These are phyloP conservation scores for Backusella tuberculispora DNA, from an alignment of 192 early-diverging fungal species.

Conservation along the genomic window DNA sequence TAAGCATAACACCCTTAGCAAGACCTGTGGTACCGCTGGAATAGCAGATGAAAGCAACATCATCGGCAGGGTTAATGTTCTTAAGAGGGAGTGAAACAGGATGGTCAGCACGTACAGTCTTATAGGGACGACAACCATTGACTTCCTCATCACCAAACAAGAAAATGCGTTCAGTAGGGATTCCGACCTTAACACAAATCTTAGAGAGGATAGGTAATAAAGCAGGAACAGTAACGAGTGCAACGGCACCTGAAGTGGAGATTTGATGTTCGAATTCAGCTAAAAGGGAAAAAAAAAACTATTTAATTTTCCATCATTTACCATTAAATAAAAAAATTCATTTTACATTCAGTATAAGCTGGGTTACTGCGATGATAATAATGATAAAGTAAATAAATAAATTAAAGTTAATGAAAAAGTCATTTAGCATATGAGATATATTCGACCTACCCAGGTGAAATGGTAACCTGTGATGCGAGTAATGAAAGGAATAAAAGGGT, in stretches of 20 bases:
- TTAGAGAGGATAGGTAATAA: slow-evolving; percentile 42
- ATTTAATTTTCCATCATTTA: not conserved
- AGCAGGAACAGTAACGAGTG: slow-evolving; percentile 60
- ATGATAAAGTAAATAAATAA: slow-evolving; percentile 14
- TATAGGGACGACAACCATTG: slow-evolving; percentile 23
- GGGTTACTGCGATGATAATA: slow-evolving; percentile 13
- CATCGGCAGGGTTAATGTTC: slow-evolving; percentile 10
- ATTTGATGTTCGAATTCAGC: slow-evolving; percentile 70
- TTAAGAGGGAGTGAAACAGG: slow-evolving; percentile 22
- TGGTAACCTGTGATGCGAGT: slow-evolving; percentile 68
- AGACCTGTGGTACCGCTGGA: slow-evolving; percentile 65
- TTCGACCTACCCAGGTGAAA: slow-evolving; percentile 57
- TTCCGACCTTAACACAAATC: slow-evolving; percentile 34
- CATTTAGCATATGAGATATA: not conserved
- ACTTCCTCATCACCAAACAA: slow-evolving; percentile 50
- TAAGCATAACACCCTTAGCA: slow-evolving; percentile 86
- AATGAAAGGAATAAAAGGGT: slow-evolving; percentile 59
- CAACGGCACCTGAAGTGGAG: slow-evolving; percentile 64
- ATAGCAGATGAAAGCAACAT: slow-evolving; percentile 69
- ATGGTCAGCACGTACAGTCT: slow-evolving; percentile 24
- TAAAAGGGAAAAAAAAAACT: slow-evolving; percentile 10
- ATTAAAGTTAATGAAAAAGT: not conserved
- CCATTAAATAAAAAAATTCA: not conserved
- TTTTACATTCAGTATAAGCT: slow-evolving; percentile 25
- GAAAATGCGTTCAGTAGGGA: slow-evolving; percentile 45